Evolutionary conservation across 1,284 basidiomycete species (phyloP), one percentile per base, ranked within the genome.

Genomic region (Trichosporon faecale): DNA sequence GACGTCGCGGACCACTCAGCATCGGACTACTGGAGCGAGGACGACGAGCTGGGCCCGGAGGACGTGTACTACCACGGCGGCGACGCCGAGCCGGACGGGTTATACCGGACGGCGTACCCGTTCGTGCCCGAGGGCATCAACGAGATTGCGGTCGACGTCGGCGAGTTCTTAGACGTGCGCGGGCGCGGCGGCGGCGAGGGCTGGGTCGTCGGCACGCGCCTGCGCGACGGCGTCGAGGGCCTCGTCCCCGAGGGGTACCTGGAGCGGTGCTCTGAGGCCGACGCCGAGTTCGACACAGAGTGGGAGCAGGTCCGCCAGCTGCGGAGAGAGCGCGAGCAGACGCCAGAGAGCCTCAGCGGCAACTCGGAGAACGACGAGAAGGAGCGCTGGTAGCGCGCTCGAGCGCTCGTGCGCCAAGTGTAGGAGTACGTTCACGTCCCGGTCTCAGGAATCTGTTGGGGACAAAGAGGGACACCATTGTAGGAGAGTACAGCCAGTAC

Each of bases 281-380:
- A 61, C 27, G 16, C 57, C 12, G 70, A 71, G 57, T 69, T 69
- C 31, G 64, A 68, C 31, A 68, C 65, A 2, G 70, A 67, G 46
- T 73, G 72, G 72, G 70, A 44, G n/a, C 9, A 12, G n/a, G 67
- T 71, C 31, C 66, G 67, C 25, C 40, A 49, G 52, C 89, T 98
- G 21, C 88, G 94, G 72, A 89, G 98, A 76, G 96, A 96, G 80
- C 88, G 90, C 46, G 89, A 93, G 88, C 90, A n/a, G 49, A 46
- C 44, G 65, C 27, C 12, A 14, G 23, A 40, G n/a, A 52, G 65
- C 18, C 33, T 33, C n/a, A 23, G 44, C 65, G 21, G 18, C 40
- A 66, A 44, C 12, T 52, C 49, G 49, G 49, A 52, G 21, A 52
- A 52, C 21, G 49, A 25, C 61, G 33, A 40, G 33, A 3, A 11